phyloP scores from a whole-genome alignment of 2,329 filamentous ascomycete genomes.

The Sporothrix phasma region DNA sequence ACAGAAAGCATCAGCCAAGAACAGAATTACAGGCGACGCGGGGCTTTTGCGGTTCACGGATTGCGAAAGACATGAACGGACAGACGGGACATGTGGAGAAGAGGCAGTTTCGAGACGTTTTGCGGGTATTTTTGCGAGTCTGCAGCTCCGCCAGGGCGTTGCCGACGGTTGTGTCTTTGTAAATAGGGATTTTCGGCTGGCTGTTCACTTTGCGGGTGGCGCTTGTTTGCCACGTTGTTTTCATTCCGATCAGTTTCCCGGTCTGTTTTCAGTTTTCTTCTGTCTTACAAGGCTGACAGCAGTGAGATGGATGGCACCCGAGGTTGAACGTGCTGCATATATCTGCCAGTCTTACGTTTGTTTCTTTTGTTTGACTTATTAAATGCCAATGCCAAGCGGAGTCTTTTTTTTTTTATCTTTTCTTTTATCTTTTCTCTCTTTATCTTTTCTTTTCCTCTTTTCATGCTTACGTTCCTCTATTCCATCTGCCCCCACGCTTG shows the following conservation, averaged over 20 bases:
- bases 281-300: not conserved
- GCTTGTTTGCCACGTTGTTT: not conserved
- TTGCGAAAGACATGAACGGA: not conserved
- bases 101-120: not conserved
- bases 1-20: not conserved
- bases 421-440: not conserved
- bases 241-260: not conserved
- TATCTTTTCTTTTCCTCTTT: not conserved
- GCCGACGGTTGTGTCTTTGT: not conserved
- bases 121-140: not conserved
- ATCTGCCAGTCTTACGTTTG: not conserved
- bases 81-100: not conserved
- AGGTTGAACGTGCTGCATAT: not conserved
- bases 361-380: not conserved
- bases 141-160: not conserved
- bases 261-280: not conserved
- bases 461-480: not conserved
- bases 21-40: not conserved
- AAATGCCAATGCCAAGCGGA: not conserved
- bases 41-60: too few species aligned
- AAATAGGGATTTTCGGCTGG: constrained; percentile 6
- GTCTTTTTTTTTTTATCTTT: not conserved
- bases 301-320: not conserved
- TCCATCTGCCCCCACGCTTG: not conserved
- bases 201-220: not conserved